phyloP scores from a whole-genome alignment of 306 rosid species.

The Myrica gale region DNA sequence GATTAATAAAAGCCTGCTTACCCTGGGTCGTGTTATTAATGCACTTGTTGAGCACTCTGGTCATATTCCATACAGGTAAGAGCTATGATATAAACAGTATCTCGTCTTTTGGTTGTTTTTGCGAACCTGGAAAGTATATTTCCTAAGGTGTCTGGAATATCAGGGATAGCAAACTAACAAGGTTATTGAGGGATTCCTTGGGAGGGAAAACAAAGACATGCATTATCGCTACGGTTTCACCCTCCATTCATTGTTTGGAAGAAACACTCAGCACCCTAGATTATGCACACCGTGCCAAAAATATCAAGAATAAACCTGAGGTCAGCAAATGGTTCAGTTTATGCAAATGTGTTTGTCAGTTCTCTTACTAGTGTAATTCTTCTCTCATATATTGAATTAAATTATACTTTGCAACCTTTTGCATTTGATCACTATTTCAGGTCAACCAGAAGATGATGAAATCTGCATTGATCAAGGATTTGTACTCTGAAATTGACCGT shows the following conservation, averaged over 20 bases:
- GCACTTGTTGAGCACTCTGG: slow-evolving; percentile 99
- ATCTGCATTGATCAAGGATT: slow-evolving; percentile 94
- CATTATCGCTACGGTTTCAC: slow-evolving; percentile 94
- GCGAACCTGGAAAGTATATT: slow-evolving; percentile 16
- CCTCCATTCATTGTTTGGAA: slow-evolving; percentile 97
- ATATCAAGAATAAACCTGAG: slow-evolving; percentile 99
- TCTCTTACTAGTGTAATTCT: not conserved
- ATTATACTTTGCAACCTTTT: slow-evolving; percentile 14
- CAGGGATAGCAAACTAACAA: slow-evolving; percentile 97
- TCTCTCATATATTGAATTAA: not conserved
- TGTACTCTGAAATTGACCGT: slow-evolving; percentile 91
- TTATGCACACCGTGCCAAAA: slow-evolving; percentile 99
- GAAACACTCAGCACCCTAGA: slow-evolving; percentile 98
- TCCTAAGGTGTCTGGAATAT: slow-evolving; percentile 30
- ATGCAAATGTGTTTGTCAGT: slow-evolving; percentile 7
- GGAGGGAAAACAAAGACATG: slow-evolving; percentile 99
- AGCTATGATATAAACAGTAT: slow-evolving; percentile 11
- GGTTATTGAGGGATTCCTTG: slow-evolving; percentile 91
- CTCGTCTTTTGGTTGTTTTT: not conserved
- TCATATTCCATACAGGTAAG: slow-evolving; percentile 93
- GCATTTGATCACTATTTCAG: slow-evolving; percentile 46
- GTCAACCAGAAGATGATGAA: slow-evolving; percentile 99
- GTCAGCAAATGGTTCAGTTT: slow-evolving; percentile 44
- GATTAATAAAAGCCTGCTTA: slow-evolving; percentile 94
- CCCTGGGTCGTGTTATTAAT: slow-evolving; percentile 96